Evolutionary conservation across 2,329 filamentous ascomycete genomes (phyloP).

Genomic region (Celoporthe dispersa): DNA sequence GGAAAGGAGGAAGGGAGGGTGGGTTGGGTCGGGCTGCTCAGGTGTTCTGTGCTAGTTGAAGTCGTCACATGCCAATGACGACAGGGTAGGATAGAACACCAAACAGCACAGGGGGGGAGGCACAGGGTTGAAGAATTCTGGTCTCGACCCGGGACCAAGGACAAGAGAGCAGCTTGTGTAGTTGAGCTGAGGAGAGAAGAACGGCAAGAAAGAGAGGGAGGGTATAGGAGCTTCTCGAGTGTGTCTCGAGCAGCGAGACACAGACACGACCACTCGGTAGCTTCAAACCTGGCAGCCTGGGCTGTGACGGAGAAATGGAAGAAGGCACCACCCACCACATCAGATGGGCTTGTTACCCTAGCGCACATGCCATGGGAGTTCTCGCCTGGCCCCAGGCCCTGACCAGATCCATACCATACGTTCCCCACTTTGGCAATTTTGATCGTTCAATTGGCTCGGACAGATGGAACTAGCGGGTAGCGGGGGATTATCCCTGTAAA

Average conservation of each 20-base stretch:
- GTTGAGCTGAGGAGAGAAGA: background rate
- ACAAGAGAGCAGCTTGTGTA: background rate
- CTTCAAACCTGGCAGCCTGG: background rate
- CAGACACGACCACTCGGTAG: background rate
- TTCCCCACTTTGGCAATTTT: slow-evolving; percentile 6
- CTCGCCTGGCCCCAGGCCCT: background rate
- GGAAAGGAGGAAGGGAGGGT: background rate
- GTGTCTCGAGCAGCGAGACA: background rate
- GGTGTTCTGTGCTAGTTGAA: slow-evolving; percentile 20
- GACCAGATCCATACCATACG: background rate
- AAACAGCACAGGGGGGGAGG: background rate
- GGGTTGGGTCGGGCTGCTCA: background rate
- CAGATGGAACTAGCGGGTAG: slow-evolving; percentile 21
- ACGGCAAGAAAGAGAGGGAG: background rate
- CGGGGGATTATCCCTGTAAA: background rate
- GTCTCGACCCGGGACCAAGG: background rate
- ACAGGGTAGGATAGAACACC: background rate
- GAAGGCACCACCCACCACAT: slow-evolving; percentile 1
- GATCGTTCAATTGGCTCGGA: slow-evolving; percentile 23
- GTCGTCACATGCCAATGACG: slow-evolving; percentile 24
- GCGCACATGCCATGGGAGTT: background rate
- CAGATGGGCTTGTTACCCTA: background rate
- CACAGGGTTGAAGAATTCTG: background rate
- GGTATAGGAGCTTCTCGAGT: background rate
- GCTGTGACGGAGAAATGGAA: slow-evolving; percentile 27